Evolutionary conservation across 148 eudicot species (phyloP).

Genomic region (Camellia japonica): DNA sequence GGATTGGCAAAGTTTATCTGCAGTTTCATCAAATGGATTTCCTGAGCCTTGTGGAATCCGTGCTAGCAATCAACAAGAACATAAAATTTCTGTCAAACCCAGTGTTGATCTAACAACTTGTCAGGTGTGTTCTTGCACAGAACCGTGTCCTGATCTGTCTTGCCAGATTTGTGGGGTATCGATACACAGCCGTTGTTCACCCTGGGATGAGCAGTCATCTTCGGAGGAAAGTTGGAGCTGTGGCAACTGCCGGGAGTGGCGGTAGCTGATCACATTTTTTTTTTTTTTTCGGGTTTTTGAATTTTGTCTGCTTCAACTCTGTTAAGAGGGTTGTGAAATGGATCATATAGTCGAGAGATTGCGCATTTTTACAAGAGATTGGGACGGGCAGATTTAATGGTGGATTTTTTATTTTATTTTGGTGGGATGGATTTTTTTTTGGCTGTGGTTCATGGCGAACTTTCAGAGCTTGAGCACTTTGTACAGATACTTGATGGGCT

Average conservation of each 20-base stretch:
- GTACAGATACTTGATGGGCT: neutral
- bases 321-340: neutral
- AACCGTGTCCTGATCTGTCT: constrained; percentile 64
- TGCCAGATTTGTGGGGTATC: constrained; percentile 66
- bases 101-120: constrained; percentile 32
- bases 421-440: neutral
- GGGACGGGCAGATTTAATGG: neutral
- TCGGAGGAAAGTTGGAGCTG: constrained; percentile 59
- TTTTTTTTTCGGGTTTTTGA: neutral
- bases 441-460: neutral
- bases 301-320: neutral
- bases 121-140: constrained; percentile 40
- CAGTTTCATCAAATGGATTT: constrained; percentile 31
- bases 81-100: constrained; percentile 28
- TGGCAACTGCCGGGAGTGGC: constrained; percentile 63
- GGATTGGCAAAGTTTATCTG: constrained; percentile 32
- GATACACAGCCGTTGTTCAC: constrained; percentile 70
- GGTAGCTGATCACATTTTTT: constrained; percentile 9
- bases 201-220: constrained; percentile 45
- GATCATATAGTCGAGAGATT: neutral
- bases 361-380: neutral
- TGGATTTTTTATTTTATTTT: neutral
- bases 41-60: constrained; percentile 29
- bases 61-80: constrained; percentile 27
- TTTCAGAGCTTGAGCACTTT: neutral